These are phyloP conservation scores for Chalara sp. DNA, from an alignment of 2,329 filamentous ascomycete species.

Conservation along the genomic window DNA sequence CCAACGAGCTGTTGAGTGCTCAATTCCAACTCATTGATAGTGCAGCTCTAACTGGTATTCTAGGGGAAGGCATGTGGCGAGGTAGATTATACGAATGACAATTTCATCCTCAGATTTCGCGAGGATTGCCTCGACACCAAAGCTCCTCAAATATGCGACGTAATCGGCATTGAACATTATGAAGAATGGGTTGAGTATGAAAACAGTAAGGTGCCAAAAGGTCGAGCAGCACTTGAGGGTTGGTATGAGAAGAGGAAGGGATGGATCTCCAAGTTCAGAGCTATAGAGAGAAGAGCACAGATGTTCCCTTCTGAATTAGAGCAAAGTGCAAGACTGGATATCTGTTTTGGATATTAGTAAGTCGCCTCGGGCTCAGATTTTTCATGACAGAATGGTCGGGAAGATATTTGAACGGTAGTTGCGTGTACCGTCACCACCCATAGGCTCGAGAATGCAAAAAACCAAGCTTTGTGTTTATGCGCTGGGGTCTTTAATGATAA, in stretches of 20 bases:
- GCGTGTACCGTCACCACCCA: too few relatives aligned
- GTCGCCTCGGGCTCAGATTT: too few relatives aligned
- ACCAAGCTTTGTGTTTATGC: too few relatives aligned
- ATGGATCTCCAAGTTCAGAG: neutral
- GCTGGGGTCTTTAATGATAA: too few relatives aligned
- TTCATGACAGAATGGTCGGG: too few relatives aligned
- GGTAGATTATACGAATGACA: neutral
- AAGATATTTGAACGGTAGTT: too few relatives aligned
- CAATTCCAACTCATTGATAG: neutral
- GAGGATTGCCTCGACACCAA: neutral
- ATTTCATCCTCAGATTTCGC: neutral
- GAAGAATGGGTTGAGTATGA: neutral
- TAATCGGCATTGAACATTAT: conserved; percentile 1
- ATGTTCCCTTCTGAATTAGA: too few relatives aligned
- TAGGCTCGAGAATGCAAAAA: too few relatives aligned
- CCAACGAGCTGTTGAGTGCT: neutral
- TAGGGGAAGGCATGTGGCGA: neutral
- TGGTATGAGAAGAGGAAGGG: neutral
- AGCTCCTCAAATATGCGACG: neutral
- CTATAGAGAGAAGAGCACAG: neutral
- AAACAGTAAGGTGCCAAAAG: neutral
- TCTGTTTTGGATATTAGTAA: too few relatives aligned
- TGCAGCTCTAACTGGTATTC: neutral
- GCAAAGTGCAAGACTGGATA: too few relatives aligned
- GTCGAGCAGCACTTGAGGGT: neutral